Base-by-base conservation (phyloP, 192 early-diverging fungal species). In the Rhizophagus prolifer region DNA sequence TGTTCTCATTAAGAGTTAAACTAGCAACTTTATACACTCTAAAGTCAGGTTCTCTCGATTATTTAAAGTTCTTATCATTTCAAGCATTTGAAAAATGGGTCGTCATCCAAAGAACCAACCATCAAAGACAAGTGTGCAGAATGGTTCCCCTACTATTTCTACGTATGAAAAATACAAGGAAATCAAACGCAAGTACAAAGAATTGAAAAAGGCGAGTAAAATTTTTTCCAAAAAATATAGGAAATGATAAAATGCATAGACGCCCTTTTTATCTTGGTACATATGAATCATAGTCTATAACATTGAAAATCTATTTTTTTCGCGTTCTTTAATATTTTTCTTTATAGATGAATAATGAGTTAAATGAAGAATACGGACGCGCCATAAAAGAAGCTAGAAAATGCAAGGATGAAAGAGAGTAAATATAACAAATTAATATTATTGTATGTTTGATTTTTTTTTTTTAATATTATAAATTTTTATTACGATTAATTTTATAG, bases 321-420 rank as follows among this genome's bases (percentile, higher is more conserved):
- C 31, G 31, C 19, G 31, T 66, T 21, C 31, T 66, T 34, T 8
- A 66, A 66, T 28, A 16, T 21, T 19, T 38, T 19, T n/a, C n/a
- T 66, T 31, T 34, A 66, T 21, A 66, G 64, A 21, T 21, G 8
- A 66, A 66, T 19, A 16, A 30, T 21, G 19, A 66, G 19, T 16
- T 66, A 66, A 66, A 66, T 9, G 30, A 66, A 66, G 64, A 66
- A 66, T 66, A 34, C 31, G 26, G 8, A 9, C 64, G 30, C 26
- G 31, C 64, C 26, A 34, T 66, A 30, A 66, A 66, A 66, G 19
- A 34, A 34, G 31, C 26, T 38, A 66, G 31, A 66, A 66, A 34
- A 34, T 38, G 64, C 31, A 66, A 66, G 31, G 64, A 66, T 2
- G 34, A 66, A 38, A 30, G 64, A 66, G 64, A 66, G 64, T 66